Evolutionary conservation across 352 stramenopile species (phyloP), one percentile per base, ranked within the genome.

Genomic region (Phytophthora nicotianae): DNA sequence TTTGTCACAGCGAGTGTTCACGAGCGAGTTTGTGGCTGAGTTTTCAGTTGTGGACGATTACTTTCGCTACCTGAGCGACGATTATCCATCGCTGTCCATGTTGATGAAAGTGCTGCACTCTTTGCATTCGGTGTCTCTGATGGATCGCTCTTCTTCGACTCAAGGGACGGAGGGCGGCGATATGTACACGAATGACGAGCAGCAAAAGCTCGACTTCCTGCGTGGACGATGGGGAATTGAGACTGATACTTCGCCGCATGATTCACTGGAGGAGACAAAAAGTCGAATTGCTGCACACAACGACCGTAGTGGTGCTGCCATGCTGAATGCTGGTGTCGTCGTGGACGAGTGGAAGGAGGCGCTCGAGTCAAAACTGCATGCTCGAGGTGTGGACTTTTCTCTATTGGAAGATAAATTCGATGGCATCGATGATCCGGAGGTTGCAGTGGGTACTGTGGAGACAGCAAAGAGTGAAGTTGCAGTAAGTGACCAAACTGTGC

Each of bases 11-110:
- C 50, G 65, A 6, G 68, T 76, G 14, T 92, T 90, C 43, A 58
- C 65, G 2, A 70, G 68, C 6, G 58, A 69, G 17, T 81, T 89
- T 48, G 67, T 89, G 21, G 54, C 58, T 24, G 81, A 92, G 42
- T 92, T 92, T 51, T 65, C 69, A 13, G 65, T 77, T 10, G 50
- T 88, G 7, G 74, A 87, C 33, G 76, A 90, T 67, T 91, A 90
- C 50, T 88, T 82, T 17, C 67, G 76, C 14, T 90, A 90, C 46
- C 56, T 92, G 50, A 73, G 70, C 19, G 81, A 92, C 59, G 75
- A 86, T 26, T 86, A 77, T 38, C 61, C 76, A 10, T 75, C 85
- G 19, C 58, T 93, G 20, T 74, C 82, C n/a, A 69, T 79, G 65
- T 50, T 93, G 33, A 93, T 91, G 84, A 65, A 74, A 51, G 46